Conservation (phyloP, 768 basidiomycete genomes). For the Pholiota conissans region DNA sequence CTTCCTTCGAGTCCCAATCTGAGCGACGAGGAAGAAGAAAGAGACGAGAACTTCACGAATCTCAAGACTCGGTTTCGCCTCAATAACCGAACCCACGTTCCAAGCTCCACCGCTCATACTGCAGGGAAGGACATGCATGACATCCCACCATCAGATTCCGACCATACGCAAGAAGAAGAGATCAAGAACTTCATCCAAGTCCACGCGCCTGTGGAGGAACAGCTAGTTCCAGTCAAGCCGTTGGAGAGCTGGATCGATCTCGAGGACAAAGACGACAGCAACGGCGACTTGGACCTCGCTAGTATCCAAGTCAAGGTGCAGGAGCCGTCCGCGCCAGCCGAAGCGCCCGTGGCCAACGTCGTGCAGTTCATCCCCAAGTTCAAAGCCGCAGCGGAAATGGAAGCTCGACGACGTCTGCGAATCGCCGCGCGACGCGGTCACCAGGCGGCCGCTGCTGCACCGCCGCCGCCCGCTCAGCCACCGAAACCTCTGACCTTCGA, state of each 20-base stretch:
- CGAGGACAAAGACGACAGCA: constrained; percentile 21
- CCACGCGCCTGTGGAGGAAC: constrained; percentile 34
- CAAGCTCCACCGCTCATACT: neutral
- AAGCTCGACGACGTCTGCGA: constrained; percentile 63
- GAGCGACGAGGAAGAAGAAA: constrained; percentile 67
- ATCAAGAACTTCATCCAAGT: constrained; percentile 34
- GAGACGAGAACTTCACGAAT: constrained; percentile 33
- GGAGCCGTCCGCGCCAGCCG: constrained; percentile 38
- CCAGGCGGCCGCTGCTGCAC: constrained; percentile 26
- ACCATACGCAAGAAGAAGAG: neutral
- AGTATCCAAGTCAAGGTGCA: constrained; percentile 42
- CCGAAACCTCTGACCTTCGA: constrained; percentile 35
- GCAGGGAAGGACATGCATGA: neutral
- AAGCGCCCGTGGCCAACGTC: constrained; percentile 48
- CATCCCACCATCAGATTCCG: neutral
- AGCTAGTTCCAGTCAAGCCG: constrained; percentile 27
- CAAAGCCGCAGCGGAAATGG: constrained; percentile 85
- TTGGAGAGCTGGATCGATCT: constrained; percentile 30
- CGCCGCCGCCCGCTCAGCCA: constrained; percentile 27
- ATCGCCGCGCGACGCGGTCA: constrained; percentile 62
- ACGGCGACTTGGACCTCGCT: constrained; percentile 26
- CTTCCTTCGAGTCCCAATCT: constrained; percentile 70
- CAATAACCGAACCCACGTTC: constrained; percentile 49
- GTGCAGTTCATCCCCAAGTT: constrained; percentile 75
- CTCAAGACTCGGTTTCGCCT: constrained; percentile 70